Percentiles rank a stretch among this genome's conserved stretches.
Conservation (phyloP, 106 monocot species). For the Iris macrosiphon region DNA sequence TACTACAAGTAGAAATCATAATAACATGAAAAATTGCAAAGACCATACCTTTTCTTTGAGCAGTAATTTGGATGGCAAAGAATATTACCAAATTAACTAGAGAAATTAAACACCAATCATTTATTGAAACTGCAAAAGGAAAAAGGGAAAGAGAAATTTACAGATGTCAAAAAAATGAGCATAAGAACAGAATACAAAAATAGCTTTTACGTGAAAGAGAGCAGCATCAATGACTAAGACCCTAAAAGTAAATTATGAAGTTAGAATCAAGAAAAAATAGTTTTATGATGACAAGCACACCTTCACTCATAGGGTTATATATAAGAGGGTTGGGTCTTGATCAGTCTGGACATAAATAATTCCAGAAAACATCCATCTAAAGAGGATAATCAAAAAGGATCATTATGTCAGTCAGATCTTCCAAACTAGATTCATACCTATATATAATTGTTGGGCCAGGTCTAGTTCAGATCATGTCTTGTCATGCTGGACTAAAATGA, state of each 20-base stretch:
- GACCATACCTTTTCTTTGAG: slow-evolving; percentile 45
- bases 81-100: slow-evolving; percentile 64
- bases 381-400: too few species aligned
- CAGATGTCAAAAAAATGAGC: neutral
- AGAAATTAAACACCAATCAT: slow-evolving; percentile 81
- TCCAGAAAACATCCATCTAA: too few species aligned
- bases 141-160: neutral
- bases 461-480: too few species aligned
- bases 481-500: too few species aligned
- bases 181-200: neutral
- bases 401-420: too few species aligned
- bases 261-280: neutral
- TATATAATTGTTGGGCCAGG: too few species aligned
- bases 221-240: neutral
- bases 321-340: too few species aligned
- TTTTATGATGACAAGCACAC: too few species aligned
- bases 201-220: neutral
- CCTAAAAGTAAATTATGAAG: neutral
- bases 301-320: too few species aligned
- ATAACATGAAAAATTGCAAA: neutral
- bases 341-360: too few species aligned
- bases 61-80: slow-evolving; percentile 47
- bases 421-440: too few species aligned
- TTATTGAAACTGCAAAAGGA: slow-evolving; percentile 48
- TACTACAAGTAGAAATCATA: neutral